Evolutionary conservation across 2,329 filamentous ascomycete species (phyloP).

Genomic region (Fusarium redolens): DNA sequence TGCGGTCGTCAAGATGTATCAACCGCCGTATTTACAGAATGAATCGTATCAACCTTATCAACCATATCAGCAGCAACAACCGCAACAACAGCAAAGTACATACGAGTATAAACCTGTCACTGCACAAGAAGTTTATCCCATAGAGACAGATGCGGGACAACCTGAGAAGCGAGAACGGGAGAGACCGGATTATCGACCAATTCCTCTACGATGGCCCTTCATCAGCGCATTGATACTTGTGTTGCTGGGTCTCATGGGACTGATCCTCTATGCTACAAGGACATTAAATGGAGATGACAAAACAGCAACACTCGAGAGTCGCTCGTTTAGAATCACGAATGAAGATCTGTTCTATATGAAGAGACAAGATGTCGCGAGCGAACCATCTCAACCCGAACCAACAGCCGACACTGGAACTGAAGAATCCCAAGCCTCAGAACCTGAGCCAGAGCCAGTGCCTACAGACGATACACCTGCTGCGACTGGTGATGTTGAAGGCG

Average conservation of each 20-base stretch:
- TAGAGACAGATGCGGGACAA: conserved; percentile 5
- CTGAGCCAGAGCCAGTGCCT: background rate
- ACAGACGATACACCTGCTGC: background rate
- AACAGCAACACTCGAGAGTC: conserved; percentile 22
- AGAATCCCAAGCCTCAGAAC: background rate
- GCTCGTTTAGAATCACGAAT: background rate
- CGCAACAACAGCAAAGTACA: background rate
- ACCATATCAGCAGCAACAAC: background rate
- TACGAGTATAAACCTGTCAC: conserved; percentile 31
- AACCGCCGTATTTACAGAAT: conserved; percentile 18
- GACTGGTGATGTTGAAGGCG: conserved; percentile 1
- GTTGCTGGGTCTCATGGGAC: conserved; percentile 17
- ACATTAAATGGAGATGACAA: conserved; percentile 16
- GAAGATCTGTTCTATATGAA: conserved; percentile 7
- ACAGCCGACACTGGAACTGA: background rate
- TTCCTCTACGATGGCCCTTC: conserved; percentile 32
- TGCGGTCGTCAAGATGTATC: conserved; percentile 8
- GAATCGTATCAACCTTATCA: conserved; percentile 4
- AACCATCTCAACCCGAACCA: background rate
- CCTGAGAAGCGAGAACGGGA: conserved; percentile 7
- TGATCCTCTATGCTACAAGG: conserved; percentile 18
- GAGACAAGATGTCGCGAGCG: conserved; percentile 12
- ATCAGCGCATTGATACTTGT: conserved; percentile 21
- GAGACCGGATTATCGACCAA: conserved; percentile 34
- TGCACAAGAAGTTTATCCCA: conserved; percentile 6